Conservation (phyloP, 2,329 filamentous ascomycete species). For the Colletotrichum sp. region DNA sequence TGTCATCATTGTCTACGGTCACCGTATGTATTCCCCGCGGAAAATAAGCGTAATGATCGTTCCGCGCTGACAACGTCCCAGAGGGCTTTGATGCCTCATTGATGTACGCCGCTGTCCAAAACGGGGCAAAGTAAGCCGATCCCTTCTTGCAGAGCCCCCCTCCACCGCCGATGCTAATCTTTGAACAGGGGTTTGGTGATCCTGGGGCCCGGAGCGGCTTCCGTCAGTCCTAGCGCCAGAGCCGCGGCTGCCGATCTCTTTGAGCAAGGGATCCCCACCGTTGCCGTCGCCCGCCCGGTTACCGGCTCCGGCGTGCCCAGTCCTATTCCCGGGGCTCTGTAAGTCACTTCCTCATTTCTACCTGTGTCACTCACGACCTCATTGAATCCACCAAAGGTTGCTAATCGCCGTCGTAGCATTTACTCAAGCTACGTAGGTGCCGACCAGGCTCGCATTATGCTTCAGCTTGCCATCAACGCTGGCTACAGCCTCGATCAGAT, state of each 20-base stretch:
- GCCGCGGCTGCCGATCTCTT: conserved; percentile 31
- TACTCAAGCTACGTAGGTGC: conserved; percentile 31
- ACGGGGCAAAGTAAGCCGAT: conserved; percentile 32
- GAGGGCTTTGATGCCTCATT: conserved; percentile 35
- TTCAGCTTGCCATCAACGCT: conserved; percentile 34
- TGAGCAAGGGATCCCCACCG: conserved; percentile 29
- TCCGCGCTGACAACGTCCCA: not conserved
- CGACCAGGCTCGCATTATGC: conserved; percentile 35
- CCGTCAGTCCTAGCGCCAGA: conserved; percentile 29
- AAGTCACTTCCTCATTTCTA: not conserved
- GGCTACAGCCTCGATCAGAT: conserved; percentile 32
- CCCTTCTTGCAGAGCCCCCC: not conserved
- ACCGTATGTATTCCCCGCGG: conserved; percentile 32
- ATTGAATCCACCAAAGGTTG: too few species aligned
- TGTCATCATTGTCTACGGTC: conserved; percentile 51
- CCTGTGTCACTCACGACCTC: too few species aligned
- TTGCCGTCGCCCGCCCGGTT: conserved; percentile 32
- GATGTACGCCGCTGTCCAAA: conserved; percentile 34
- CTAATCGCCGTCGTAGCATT: conserved; percentile 21
- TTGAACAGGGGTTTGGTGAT: conserved; percentile 30
- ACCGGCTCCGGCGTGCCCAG: conserved; percentile 30
- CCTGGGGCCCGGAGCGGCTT: conserved; percentile 34
- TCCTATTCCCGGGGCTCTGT: conserved; percentile 22
- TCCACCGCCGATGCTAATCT: not conserved
- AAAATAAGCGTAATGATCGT: not conserved